phyloP scores from a whole-genome alignment of 2,329 filamentous ascomycete species.

The Sclerotinia nivalis region DNA sequence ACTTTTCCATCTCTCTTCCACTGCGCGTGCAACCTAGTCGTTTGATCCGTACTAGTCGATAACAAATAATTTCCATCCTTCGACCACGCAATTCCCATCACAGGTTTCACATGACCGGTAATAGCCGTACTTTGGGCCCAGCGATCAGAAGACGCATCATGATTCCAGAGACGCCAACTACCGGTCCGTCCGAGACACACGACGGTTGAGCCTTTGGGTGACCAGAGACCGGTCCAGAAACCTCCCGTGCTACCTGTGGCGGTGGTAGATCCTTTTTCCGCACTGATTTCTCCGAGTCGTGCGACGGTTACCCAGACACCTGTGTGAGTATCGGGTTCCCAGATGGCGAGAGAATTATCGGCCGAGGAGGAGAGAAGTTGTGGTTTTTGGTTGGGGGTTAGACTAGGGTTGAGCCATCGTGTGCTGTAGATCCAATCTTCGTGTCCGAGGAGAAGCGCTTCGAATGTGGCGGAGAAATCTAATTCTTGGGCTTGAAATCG shows the following conservation, averaged over 20 bases:
- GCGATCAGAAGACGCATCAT: slow-evolving; percentile 58
- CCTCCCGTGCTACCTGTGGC: slow-evolving; percentile 94
- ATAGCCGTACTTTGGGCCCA: slow-evolving; percentile 80
- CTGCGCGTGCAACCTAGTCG: slow-evolving; percentile 79
- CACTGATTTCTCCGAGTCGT: slow-evolving; percentile 87
- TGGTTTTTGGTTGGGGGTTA: slow-evolving; percentile 47
- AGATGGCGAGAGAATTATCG: slow-evolving; percentile 91
- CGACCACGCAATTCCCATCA: slow-evolving; percentile 83
- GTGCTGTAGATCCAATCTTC: slow-evolving; percentile 98
- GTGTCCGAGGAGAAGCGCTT: slow-evolving; percentile 89
- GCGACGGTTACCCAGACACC: slow-evolving; percentile 89
- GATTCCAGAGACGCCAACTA: slow-evolving; percentile 86
- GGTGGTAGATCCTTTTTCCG: slow-evolving; percentile 92
- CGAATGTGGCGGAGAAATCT: slow-evolving; percentile 84
- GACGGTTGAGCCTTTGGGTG: slow-evolving; percentile 71
- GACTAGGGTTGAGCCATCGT: slow-evolving; percentile 41
- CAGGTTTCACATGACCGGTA: slow-evolving; percentile 79
- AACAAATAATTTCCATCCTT: slow-evolving; percentile 79
- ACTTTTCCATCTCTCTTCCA: slow-evolving; percentile 59
- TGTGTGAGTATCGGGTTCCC: slow-evolving; percentile 80
- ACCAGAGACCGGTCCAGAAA: slow-evolving; percentile 96
- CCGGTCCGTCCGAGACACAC: slow-evolving; percentile 87
- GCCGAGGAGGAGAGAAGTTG: slow-evolving; percentile 88
- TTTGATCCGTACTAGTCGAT: slow-evolving; percentile 89
- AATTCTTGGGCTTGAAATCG: slow-evolving; percentile 60